Conservation (phyloP, 164 flowering plant genomes). For the Vitis rotundifolia region DNA sequence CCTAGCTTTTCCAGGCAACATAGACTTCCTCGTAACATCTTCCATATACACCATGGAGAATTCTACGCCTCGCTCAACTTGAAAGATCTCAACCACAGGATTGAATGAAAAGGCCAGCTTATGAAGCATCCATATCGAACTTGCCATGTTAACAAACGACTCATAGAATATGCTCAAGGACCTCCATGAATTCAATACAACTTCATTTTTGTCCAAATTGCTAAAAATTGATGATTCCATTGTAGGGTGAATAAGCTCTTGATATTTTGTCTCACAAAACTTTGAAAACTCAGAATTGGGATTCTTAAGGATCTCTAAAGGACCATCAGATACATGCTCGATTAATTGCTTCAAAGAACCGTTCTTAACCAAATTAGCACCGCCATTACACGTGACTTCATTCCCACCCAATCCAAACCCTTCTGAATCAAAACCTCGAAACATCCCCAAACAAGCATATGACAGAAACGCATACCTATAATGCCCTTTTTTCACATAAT, state of each 20-base stretch:
- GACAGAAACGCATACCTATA: conserved; percentile 75
- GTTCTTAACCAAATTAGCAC: conserved; percentile 9
- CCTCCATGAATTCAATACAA: conserved; percentile 68
- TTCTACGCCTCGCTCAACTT: conserved; percentile 74
- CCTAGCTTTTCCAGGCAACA: conserved; percentile 26
- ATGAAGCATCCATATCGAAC: conserved; percentile 86
- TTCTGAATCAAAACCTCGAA: conserved; percentile 56
- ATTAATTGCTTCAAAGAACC: conserved; percentile 49
- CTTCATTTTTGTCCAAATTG: conserved; percentile 50
- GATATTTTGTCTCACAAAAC: conserved; percentile 81
- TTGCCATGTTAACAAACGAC: conserved; percentile 79
- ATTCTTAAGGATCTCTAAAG: conserved; percentile 59
- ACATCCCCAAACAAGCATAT: conserved; percentile 82
- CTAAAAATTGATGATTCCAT: conserved; percentile 85
- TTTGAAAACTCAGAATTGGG: conserved; percentile 57
- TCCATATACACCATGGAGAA: conserved; percentile 90
- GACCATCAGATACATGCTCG: conserved; percentile 60
- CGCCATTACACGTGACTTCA: conserved; percentile 30
- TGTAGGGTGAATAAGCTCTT: conserved; percentile 71
- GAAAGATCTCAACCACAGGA: conserved; percentile 79
- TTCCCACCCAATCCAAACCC: conserved; percentile 50
- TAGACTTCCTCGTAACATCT: conserved; percentile 46
- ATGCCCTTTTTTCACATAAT: conserved; percentile 64
- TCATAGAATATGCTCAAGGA: conserved; percentile 63
- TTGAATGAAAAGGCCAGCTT: conserved; percentile 77